A percentile compares a stretch with the other conserved stretches of the same genome.
Evolutionary conservation across 23 red algal genomes (phyloP).

Genomic region (Pyropia yezoensis): DNA sequence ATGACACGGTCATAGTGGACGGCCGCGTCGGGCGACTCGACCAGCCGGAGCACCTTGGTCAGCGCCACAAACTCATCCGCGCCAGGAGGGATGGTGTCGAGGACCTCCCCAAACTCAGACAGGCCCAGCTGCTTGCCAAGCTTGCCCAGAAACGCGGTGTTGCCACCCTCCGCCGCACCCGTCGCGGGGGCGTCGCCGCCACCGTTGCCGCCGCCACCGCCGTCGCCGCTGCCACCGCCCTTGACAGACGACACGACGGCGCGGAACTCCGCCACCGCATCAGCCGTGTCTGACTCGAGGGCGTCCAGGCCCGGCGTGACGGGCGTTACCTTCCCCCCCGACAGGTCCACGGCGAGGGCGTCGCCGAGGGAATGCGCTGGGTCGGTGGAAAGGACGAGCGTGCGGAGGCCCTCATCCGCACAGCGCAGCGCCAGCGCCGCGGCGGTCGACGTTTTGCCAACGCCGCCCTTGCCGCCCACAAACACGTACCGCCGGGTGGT

Average conservation of each 20-base stretch:
- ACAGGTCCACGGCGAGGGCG: slow-evolving; percentile 65
- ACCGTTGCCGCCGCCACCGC: slow-evolving; percentile 1
- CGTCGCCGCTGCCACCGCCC: slow-evolving; percentile 8
- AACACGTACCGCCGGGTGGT: slow-evolving; percentile 54
- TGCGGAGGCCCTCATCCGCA: slow-evolving; percentile 54
- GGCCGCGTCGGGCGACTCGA: slow-evolving; percentile 21
- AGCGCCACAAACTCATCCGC: slow-evolving; percentile 96
- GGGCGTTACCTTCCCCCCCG: slow-evolving; percentile 15
- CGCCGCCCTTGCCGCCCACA: slow-evolving; percentile 88
- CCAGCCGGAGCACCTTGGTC: slow-evolving; percentile 59
- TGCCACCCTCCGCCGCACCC: background rate
- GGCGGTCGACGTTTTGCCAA: slow-evolving; percentile 87
- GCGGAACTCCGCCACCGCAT: slow-evolving; percentile 72
- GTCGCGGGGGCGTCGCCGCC: slow-evolving; percentile 4
- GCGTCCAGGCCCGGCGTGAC: slow-evolving; percentile 35
- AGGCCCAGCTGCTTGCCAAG: slow-evolving; percentile 45
- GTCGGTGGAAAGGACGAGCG: slow-evolving; percentile 86
- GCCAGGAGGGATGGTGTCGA: slow-evolving; percentile 90
- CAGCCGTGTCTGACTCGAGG: slow-evolving; percentile 76
- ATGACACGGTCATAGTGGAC: slow-evolving; percentile 68
- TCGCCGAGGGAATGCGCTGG: slow-evolving; percentile 96
- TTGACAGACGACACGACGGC: slow-evolving; percentile 38
- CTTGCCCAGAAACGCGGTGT: background rate
- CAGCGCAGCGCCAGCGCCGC: slow-evolving; percentile 64
- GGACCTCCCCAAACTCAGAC: slow-evolving; percentile 68